Evolutionary conservation across 1,284 basidiomycete species (phyloP), one percentile per base, ranked within the genome.

Genomic region (Neolentinus lepideus): DNA sequence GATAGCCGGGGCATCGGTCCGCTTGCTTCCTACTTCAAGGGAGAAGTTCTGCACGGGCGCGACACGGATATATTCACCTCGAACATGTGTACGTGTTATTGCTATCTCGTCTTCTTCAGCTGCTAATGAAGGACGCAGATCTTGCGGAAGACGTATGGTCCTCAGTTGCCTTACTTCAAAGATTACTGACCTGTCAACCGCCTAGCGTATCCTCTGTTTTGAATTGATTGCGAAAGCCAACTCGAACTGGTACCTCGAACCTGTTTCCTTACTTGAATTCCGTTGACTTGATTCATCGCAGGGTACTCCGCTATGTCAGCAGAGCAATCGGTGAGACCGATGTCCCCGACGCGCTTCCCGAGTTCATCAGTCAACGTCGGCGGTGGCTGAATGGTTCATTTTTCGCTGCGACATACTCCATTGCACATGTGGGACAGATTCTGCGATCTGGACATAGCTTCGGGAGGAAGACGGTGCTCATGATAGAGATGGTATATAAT

Each of bases 41-140:
- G 97, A 26, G 97, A 99, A 69, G 84, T 92, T 31, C 72, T 98
- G 51, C 86, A 94, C 61, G 93, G 93, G 8, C 83, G 86, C 22
- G 92, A 97, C 64, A 94, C 94, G 0, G 92, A 97, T 66, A 94
- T 98, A 43, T 98, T 98, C 69, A 97, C 92, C 0, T 94, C 90
- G 2, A 92, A 92, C 63, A 92, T 92, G 90, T 92, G 88, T 89
- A 71, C 57, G 83, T 79, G 4, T 12, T 52, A 14, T 33, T 4
- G 19, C 45, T 31, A 26, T 50, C 9, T 56, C 11, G 21, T 53
- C 45, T 19, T 19, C 4, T 16, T 45, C 19, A 50, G 38, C 48
- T 56, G 27, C 58, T 53, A 6, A 54, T 59, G 33, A 58, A 10
- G 65, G 50, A 22, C 51, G 16, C 2, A 91, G 88, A 92, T 66